Percentiles rank a stretch among this genome's conserved stretches.
These are phyloP conservation scores for Aspergillus fijiensis DNA, from an alignment of 2,329 filamentous ascomycete genomes.

Conservation along the genomic window DNA sequence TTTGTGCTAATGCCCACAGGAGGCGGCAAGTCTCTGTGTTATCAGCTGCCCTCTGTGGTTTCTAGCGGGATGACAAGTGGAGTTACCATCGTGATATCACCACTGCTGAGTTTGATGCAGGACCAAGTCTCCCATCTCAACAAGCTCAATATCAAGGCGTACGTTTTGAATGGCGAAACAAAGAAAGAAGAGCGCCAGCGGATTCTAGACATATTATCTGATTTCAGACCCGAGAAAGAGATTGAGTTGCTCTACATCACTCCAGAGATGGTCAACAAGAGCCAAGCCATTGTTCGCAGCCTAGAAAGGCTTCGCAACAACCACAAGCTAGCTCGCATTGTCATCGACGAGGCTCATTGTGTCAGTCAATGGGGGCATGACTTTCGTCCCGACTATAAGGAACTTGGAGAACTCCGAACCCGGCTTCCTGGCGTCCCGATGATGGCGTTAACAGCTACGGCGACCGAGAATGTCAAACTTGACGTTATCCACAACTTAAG, in stretches of 20 bases:
- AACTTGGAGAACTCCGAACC: conserved; percentile 69
- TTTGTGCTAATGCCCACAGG: conserved; percentile 98
- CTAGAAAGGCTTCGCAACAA: conserved; percentile 68
- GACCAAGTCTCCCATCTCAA: conserved; percentile 87
- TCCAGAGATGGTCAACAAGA: conserved; percentile 93
- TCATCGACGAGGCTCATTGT: conserved; percentile 98
- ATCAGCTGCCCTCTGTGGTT: conserved; percentile 87
- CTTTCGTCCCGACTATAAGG: conserved; percentile 94
- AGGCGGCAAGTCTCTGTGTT: conserved; percentile 94
- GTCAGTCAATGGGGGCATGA: conserved; percentile 99
- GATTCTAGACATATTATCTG: conserved; percentile 65
- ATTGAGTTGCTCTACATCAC: conserved; percentile 92
- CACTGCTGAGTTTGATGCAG: conserved; percentile 91
- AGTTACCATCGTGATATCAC: conserved; percentile 92
- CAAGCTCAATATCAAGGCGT: conserved; percentile 73
- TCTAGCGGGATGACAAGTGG: conserved; percentile 75
- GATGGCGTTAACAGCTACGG: conserved; percentile 93
- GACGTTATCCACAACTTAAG: conserved; percentile 91
- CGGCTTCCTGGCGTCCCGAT: conserved; percentile 78
- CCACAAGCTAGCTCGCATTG: conserved; percentile 77
- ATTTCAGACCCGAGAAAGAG: conserved; percentile 67
- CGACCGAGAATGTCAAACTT: conserved; percentile 85
- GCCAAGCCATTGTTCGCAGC: conserved; percentile 62
- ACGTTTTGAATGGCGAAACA: conserved; percentile 77
- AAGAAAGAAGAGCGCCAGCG: conserved; percentile 60